Evolutionary conservation across 192 early-diverging fungal species (phyloP), one percentile per base, ranked within the genome.

Genomic region (Entomortierella parvispora): DNA sequence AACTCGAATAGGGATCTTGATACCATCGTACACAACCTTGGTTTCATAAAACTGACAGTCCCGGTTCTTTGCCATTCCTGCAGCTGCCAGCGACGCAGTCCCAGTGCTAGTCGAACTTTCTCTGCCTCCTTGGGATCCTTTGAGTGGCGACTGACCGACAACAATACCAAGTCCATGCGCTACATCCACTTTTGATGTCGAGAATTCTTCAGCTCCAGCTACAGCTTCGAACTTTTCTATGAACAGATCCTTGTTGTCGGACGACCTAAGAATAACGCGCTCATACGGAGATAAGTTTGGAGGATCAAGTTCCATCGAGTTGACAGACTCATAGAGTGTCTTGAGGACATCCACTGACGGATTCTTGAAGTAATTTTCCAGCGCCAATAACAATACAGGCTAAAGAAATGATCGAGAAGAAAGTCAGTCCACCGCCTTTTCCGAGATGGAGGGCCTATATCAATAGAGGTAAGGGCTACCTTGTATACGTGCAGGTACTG

Each of bases 401-500:
- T 96, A 84, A 8, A 68, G 22, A 29, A 57, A 58, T 26, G 22
- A 33, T n/a, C n/a, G n/a, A n/a, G n/a, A n/a, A n/a, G n/a, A n/a
- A n/a, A n/a, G n/a, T n/a, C n/a, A n/a, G n/a, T n/a, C n/a, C n/a
- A n/a, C n/a, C n/a, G n/a, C n/a, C n/a, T n/a, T n/a, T n/a, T n/a
- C n/a, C n/a, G n/a, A n/a, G n/a, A 70, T 4, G 63, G 57, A 29
- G 17, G 20, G 15, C 11, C 20, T 23, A 11, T 2, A 29, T 54
- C 18, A 47, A 26, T 12, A 31, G 32, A 3, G 10, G n/a, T 53
- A 31, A 15, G 51, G 56, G 25, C 11, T 80, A 85, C 87, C 85
- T 88, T 86, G 85, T 95, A 97, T 4, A 96, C 93, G 81, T 97
- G 95, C 32, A 97, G 86, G 72, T 91, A 97, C 58, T 92, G 90